Evolutionary conservation across 2,329 filamentous ascomycete species (phyloP).

Genomic region (Ilyonectria robusta): DNA sequence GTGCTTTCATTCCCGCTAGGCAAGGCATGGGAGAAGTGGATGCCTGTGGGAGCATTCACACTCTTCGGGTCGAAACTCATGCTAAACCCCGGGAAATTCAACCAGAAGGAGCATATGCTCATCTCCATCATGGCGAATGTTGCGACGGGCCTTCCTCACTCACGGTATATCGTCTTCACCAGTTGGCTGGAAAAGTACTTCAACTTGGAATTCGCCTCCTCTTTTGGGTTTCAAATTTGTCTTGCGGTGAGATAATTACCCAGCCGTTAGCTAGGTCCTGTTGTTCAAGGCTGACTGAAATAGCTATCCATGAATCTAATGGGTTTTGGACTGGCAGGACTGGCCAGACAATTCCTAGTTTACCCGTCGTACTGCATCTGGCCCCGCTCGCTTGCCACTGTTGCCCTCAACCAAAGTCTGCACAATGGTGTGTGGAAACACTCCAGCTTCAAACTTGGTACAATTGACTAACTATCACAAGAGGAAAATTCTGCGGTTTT

Average conservation of each 20-base stretch:
- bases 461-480: not conserved
- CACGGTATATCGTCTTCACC: slow-evolving; percentile 39
- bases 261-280: too few relatives aligned
- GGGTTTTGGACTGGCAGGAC: slow-evolving; percentile 68
- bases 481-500: slow-evolving; percentile 30
- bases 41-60: slow-evolving; percentile 62
- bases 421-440: slow-evolving; percentile 31
- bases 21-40: slow-evolving; percentile 57
- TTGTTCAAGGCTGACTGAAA: rapidly evolving
- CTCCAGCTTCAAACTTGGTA: not conserved
- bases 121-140: slow-evolving; percentile 65
- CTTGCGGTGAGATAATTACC: slow-evolving; percentile 23
- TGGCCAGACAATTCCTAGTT: slow-evolving; percentile 65
- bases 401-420: slow-evolving; percentile 41
- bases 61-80: slow-evolving; percentile 58
- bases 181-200: slow-evolving; percentile 45
- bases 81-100: slow-evolving; percentile 69
- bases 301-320: slow-evolving; percentile 55
- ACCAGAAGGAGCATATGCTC: slow-evolving; percentile 73
- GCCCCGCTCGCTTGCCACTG: slow-evolving; percentile 52
- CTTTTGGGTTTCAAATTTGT: slow-evolving; percentile 54
- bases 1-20: slow-evolving; percentile 64
- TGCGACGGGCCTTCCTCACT: slow-evolving; percentile 39
- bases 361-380: slow-evolving; percentile 57
- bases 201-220: slow-evolving; percentile 37